These are phyloP conservation scores for Blastobotrys attinorum DNA, from an alignment of 805 yeast species.

Conservation along the genomic window DNA sequence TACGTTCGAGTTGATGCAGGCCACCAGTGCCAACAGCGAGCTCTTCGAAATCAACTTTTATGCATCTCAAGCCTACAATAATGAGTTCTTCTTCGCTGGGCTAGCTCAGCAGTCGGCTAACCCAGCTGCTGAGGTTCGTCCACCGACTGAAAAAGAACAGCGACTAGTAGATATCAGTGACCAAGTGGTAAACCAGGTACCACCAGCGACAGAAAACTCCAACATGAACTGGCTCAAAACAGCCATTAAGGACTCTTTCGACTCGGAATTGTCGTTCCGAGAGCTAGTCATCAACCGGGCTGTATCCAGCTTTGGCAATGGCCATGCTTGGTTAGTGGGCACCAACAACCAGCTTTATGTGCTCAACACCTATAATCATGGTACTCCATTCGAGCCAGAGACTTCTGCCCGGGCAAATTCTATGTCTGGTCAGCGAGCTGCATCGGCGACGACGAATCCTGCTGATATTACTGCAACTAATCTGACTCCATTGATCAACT, in stretches of 20 bases:
- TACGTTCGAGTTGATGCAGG: slow-evolving; percentile 14
- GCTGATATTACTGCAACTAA: background rate
- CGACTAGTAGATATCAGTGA: slow-evolving; percentile 19
- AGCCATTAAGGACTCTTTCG: slow-evolving; percentile 44
- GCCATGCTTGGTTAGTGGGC: slow-evolving; percentile 78
- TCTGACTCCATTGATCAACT: slow-evolving; percentile 53
- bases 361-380: slow-evolving; percentile 84
- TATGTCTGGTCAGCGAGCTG: background rate
- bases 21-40: slow-evolving; percentile 13
- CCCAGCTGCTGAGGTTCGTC: slow-evolving; percentile 19
- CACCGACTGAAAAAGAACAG: slow-evolving; percentile 16
- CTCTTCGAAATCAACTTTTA: slow-evolving; percentile 24
- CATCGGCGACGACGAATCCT: background rate
- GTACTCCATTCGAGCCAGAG: slow-evolving; percentile 55
- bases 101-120: slow-evolving; percentile 19
- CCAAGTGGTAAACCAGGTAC: slow-evolving; percentile 19
- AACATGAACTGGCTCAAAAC: slow-evolving; percentile 8
- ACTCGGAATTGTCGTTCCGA: slow-evolving; percentile 69
- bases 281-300: slow-evolving; percentile 69
- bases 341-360: slow-evolving; percentile 47
- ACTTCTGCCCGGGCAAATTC: background rate
- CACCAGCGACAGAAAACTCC: slow-evolving; percentile 7
- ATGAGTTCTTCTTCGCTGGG: slow-evolving; percentile 64
- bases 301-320: slow-evolving; percentile 77
- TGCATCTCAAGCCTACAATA: slow-evolving; percentile 87